phyloP scores from a whole-genome alignment of 1,284 basidiomycete species.

The Puccinia novopanici region DNA sequence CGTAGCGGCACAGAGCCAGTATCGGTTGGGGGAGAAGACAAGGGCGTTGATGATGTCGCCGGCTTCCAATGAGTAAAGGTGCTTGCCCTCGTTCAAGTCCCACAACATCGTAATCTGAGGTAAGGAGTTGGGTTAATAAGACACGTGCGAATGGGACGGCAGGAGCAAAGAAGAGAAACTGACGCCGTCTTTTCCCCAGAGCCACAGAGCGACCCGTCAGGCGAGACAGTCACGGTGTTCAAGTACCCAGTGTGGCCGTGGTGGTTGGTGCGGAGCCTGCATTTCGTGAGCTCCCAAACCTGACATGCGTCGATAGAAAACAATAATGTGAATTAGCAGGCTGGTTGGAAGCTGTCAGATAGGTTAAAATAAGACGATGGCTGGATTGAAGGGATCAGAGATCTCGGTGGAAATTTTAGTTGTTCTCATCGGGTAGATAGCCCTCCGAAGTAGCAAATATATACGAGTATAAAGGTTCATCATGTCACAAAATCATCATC shows the following conservation, averaged over 20 bases:
- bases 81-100: slow-evolving; percentile 99
- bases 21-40: slow-evolving; percentile 98
- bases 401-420: slow-evolving; percentile 72
- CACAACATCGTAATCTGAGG: slow-evolving; percentile 96
- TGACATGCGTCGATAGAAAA: slow-evolving; percentile 58
- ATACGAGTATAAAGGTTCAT: slow-evolving; percentile 62
- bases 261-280: slow-evolving; percentile 99
- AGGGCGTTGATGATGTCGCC: slow-evolving; percentile 98
- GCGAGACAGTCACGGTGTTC: slow-evolving; percentile 97
- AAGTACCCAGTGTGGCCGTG: slow-evolving; percentile 99
- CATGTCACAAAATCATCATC: slow-evolving; percentile 58
- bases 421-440: slow-evolving; percentile 68
- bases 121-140: background rate
- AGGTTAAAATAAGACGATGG: background rate
- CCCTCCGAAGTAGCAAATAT: slow-evolving; percentile 83
- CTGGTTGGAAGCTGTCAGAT: background rate
- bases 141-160: background rate
- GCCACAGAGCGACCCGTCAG: slow-evolving; percentile 97
- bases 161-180: background rate
- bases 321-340: background rate
- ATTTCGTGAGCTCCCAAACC: slow-evolving; percentile 99
- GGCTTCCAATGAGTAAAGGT: slow-evolving; percentile 99
- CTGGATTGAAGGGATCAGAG: slow-evolving; percentile 64
- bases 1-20: slow-evolving; percentile 99
- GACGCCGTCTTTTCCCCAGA: slow-evolving; percentile 92